phyloP scores from a whole-genome alignment of 805 yeast genomes.

The Yarrowia alimentaria region DNA sequence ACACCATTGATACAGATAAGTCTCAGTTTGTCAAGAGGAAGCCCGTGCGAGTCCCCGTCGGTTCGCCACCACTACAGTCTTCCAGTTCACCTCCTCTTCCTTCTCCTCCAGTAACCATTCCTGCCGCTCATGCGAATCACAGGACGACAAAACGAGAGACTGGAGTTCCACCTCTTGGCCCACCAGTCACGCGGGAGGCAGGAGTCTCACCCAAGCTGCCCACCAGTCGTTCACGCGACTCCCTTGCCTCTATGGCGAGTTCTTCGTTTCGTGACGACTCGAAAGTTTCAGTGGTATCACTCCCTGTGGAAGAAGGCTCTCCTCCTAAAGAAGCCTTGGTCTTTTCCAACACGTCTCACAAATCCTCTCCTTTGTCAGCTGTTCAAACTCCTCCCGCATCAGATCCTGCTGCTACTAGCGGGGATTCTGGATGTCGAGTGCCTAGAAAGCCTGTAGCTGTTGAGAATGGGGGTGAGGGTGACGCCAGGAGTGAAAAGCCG shows the following conservation, averaged over 20 bases:
- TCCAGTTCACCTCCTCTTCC: not conserved
- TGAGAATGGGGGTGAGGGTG: not conserved
- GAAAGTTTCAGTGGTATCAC: slow-evolving; percentile 15
- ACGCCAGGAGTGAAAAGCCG: not conserved
- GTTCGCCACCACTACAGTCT: not conserved
- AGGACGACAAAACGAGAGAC: no score
- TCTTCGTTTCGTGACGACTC: slow-evolving; percentile 10
- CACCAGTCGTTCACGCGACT: not conserved
- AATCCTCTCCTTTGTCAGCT: slow-evolving; percentile 23
- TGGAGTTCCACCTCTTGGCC: not conserved
- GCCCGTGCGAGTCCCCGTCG: slow-evolving; percentile 18
- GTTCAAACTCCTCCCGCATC: slow-evolving; percentile 27
- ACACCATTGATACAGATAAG: slow-evolving; percentile 17
- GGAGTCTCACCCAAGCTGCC: slow-evolving; percentile 1
- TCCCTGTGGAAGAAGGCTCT: slow-evolving; percentile 16
- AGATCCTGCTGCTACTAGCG: slow-evolving; percentile 10
- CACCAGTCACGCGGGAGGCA: not conserved
- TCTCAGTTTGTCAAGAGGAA: slow-evolving; percentile 25
- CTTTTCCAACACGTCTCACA: slow-evolving; percentile 7
- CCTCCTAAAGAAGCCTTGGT: slow-evolving; percentile 19
- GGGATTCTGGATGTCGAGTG: no score
- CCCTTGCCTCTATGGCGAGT: slow-evolving; percentile 1
- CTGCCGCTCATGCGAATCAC: slow-evolving; percentile 1
- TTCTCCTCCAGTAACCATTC: slow-evolving; percentile 1
- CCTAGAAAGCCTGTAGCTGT: slow-evolving; percentile 21